Base-by-base conservation (phyloP, 768 basidiomycete genomes). In the Tricholoma matsutake region DNA sequence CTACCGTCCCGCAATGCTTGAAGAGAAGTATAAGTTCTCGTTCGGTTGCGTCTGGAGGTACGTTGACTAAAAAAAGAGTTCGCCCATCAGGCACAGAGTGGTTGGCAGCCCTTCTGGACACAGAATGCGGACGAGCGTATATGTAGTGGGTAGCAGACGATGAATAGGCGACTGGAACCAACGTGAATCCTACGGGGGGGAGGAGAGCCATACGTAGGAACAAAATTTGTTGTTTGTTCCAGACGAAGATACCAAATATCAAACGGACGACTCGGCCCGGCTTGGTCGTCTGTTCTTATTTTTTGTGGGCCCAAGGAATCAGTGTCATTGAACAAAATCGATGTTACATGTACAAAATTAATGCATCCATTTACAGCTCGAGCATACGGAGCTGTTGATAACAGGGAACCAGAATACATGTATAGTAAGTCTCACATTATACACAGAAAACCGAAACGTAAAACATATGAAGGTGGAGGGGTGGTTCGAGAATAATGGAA, bases 1-100 rank as follows among this genome's bases (percentile, higher is more conserved):
- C 95, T 16, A 96, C 81, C 0, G 86, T 87, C 22, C 95, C 94
- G 58, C 82, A 86, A 22, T 79, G 68, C 68, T 87, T 87, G 78
- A 96, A 96, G n/a, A 97, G 77, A 10, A 83, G 74, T 2, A 85
- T 77, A 0, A 97, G 73, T 68, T 94, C 92, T 37, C 91, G 81
- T 65, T 92, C 91, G 1, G 92, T 91, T 3, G 92, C 85, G 71
- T 96, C 94, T 58, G 93, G 88, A 1, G 96, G 94, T 5, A 96
- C 76, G 67, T 98, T 97, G 58, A 91, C 91, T 2, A 96, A 76
- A 68, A 98, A 98, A 9, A 96, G 78, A 0, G 94, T 96, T 47
- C 94, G 83, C 14, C 83, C 86, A 32, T 84, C 68, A 4, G 81
- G 81, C 75, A 34, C 79, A 41, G 64, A 29, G 35, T 56, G 65